A percentile compares a stretch with the other conserved stretches of the same genome.
These are phyloP conservation scores for Lactarius quietus DNA, from an alignment of 768 basidiomycete genomes.

Conservation along the genomic window DNA sequence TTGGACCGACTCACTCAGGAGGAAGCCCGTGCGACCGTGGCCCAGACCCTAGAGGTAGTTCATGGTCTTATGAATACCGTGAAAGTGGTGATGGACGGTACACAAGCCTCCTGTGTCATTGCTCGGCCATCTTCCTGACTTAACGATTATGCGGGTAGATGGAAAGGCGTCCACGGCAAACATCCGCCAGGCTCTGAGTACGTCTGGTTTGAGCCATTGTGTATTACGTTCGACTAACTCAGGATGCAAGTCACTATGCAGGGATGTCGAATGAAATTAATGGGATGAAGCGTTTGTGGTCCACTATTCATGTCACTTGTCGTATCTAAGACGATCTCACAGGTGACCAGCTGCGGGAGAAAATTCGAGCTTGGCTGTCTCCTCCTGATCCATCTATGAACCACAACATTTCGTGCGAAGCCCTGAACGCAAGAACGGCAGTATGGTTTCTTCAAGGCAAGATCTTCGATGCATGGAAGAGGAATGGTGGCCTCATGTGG, in stretches of 20 bases:
- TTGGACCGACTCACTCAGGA: constrained; percentile 17
- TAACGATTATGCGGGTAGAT: neutral
- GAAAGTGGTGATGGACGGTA: constrained; percentile 15
- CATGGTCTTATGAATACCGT: constrained; percentile 11
- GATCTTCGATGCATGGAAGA: constrained; percentile 6
- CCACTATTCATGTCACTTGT: no score
- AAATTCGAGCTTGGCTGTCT: neutral
- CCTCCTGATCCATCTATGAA: neutral
- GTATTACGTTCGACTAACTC: neutral
- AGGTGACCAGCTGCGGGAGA: neutral
- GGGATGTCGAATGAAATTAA: neutral
- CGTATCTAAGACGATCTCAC: neutral
- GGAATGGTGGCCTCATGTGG: constrained; percentile 5
- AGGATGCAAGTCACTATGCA: constrained; percentile 3
- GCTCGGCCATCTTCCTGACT: neutral
- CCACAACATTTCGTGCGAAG: neutral
- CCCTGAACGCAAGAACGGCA: neutral
- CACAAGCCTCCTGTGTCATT: neutral
- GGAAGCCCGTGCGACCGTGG: neutral
- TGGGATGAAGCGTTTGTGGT: constrained; percentile 7
- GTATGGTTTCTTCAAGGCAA: constrained; percentile 4
- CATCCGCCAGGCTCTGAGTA: neutral
- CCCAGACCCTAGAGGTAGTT: constrained; percentile 8
- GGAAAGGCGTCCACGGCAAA: neutral
- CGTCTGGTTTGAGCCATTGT: neutral